Base-by-base conservation (phyloP, 306 rosid genomes). In the Cicer pinnatifidum region DNA sequence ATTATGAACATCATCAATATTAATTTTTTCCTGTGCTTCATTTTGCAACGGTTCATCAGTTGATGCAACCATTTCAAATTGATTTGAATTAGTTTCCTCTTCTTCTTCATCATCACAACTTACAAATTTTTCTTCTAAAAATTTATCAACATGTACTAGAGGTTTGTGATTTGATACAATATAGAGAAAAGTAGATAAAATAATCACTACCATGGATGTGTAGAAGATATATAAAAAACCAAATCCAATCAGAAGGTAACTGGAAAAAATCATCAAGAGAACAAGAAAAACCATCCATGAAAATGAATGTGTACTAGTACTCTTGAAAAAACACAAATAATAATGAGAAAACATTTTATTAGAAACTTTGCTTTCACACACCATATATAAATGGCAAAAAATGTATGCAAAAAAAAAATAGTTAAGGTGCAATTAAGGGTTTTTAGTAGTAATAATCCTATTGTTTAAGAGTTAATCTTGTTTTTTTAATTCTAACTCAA, bases 331-430 rank as follows among this genome's bases (percentile, higher is more conserved):
- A 72, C 87, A 82, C 51, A 82, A 58, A 84, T 75, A 80, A 60
- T 81, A 58, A 82, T 69, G 81, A 60, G 81, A 60, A 78, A 81
- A 84, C 89, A 89, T 92, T 86, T 89, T 81, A 81, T 83, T 39
- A 45, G 57, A 58, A 60, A 69, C 68, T 76, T 52, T 79, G 80
- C 67, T 82, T 84, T 84, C 82, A 81, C 83, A 78, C 83, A 74
- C 81, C 89, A 81, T 82, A 46, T 58, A 80, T 86, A 82, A 81
- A 57, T 82, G 57, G 67, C 51, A 46, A 84, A 82, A 81, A 23
- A 23, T 1, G 28, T 20, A 20, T 23, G 3, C 0, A 3, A 1
- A 23, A 23, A 23, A 20, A 65, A 67, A 73, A 20, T 9, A 52
- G 47, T 51, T 61, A 67, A 12, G 33, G 33, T 28, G 33, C 54